Conservation (phyloP, 2,329 filamentous ascomycete genomes). For the Epichloe baconii region DNA sequence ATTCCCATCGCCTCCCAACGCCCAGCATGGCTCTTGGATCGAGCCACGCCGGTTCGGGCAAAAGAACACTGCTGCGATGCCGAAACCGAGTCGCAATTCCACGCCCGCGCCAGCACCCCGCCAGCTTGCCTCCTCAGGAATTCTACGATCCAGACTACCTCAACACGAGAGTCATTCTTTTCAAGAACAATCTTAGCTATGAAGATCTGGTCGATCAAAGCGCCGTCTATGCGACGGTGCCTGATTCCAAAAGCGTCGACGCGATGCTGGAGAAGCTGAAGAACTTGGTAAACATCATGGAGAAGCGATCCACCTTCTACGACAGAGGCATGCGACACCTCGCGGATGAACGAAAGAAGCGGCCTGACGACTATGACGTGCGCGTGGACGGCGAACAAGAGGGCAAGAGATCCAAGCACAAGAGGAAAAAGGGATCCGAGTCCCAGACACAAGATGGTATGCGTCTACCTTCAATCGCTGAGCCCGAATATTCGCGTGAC, state of each 20-base stretch:
- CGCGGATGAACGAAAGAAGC: conserved; percentile 50
- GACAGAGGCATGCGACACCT: conserved; percentile 63
- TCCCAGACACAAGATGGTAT: conserved; percentile 24
- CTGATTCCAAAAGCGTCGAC: conserved; percentile 50
- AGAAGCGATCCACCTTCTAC: conserved; percentile 53
- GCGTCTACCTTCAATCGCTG: not conserved
- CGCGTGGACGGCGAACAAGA: conserved; percentile 36
- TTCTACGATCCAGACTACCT: conserved; percentile 52
- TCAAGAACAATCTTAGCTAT: conserved; percentile 43
- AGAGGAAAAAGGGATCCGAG: conserved; percentile 65
- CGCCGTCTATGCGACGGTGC: conserved; percentile 42
- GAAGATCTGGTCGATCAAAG: conserved; percentile 58
- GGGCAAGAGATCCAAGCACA: conserved; percentile 51
- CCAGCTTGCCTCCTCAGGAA: conserved; percentile 40
- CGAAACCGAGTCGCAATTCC: conserved; percentile 64
- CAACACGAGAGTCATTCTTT: conserved; percentile 45
- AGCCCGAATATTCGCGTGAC: not conserved
- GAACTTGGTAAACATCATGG: conserved; percentile 51
- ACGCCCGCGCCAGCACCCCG: conserved; percentile 43
- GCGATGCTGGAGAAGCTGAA: conserved; percentile 51
- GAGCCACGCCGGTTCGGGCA: conserved; percentile 49
- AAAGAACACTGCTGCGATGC: conserved; percentile 49
- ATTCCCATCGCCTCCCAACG: conserved; percentile 1
- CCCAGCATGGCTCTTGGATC: conserved; percentile 41
- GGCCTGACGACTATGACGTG: conserved; percentile 39